Base-by-base conservation (phyloP, 768 basidiomycete species). In the Boletus sp. region DNA sequence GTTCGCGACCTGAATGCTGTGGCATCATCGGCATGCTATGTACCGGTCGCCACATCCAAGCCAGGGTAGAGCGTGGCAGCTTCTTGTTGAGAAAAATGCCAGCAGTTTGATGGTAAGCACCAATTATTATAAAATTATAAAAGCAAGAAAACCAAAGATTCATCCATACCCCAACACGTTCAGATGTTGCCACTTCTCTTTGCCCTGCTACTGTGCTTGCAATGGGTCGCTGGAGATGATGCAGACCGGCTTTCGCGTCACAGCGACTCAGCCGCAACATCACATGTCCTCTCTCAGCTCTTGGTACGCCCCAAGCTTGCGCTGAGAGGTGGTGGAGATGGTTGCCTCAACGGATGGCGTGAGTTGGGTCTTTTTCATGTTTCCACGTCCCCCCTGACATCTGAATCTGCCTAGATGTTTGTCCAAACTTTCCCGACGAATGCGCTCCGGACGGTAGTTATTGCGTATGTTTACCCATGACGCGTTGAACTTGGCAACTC, bases 371-470 rank as follows among this genome's bases (percentile, higher is more conserved):
- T 29, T 14, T 17, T 40, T 7, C 41, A 9, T 33, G n/a, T 15
- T 37, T 30, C 9, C 13, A 1, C 17, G 11, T 40, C 34, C 11
- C 15, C 10, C 2, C 17, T 34, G 30, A 59, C 21, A n/a, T 2
- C 39, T 13, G 27, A 42, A 38, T 29, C 23, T 10, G 5, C 21
- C n/a, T 10, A 67, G 66, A 56, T 3, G n/a, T 47, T 29, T 67
- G 66, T 19, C 7, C 60, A 10, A 64, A 60, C 53, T 64, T 34
- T 29, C 59, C 66, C 13, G 2, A 47, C 11, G 5, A 27, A 30
- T 68, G 66, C 23, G 64, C 54, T 17, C 62, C 50, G 1, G 43
- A 40, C 25, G 64, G 64, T 25, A 53, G 39, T 45, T 60, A 29
- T 21, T 68, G 66, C 25, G 66, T 68, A 62, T 33, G 60, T 39